phyloP scores from a whole-genome alignment of 176 grass and related monocot genomes.

The Canna indica region DNA sequence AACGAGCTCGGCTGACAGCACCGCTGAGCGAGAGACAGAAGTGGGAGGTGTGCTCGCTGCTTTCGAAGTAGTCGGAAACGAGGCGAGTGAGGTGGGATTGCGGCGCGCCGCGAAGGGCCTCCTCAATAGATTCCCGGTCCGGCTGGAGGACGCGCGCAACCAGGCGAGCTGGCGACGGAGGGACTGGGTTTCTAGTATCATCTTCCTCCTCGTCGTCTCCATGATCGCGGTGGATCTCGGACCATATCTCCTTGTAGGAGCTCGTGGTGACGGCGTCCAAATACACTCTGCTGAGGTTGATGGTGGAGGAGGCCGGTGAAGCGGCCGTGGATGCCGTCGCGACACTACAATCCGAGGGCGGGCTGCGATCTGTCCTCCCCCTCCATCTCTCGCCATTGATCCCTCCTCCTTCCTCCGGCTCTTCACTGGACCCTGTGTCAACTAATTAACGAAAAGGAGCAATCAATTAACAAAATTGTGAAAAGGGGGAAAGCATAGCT shows the following conservation, averaged over 20 bases:
- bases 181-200: neutral
- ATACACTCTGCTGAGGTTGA: conserved; percentile 78
- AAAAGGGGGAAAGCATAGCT: neutral
- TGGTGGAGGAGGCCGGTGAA: conserved; percentile 31
- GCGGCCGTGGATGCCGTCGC: conserved; percentile 11
- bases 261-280: conserved; percentile 57
- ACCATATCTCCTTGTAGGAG: conserved; percentile 89
- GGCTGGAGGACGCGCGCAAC: conserved; percentile 50
- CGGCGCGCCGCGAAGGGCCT: conserved; percentile 36
- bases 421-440: neutral
- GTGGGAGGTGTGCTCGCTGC: conserved; percentile 57
- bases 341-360: neutral
- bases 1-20: conserved; percentile 31
- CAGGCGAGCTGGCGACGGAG: neutral
- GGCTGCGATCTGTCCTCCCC: conserved; percentile 1
- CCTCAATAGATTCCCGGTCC: conserved; percentile 44
- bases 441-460: too few species aligned
- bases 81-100: conserved; percentile 63
- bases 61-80: conserved; percentile 58
- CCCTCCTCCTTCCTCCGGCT: neutral
- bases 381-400: neutral
- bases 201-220: conserved; percentile 3
- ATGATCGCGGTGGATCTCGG: conserved; percentile 38
- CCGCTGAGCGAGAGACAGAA: conserved; percentile 54
- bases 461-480: neutral